Percentiles rank a stretch among this genome's conserved stretches.
These are phyloP conservation scores for Porcisia hertigi DNA, from an alignment of 208 protist genomes.

Conservation along the genomic window DNA sequence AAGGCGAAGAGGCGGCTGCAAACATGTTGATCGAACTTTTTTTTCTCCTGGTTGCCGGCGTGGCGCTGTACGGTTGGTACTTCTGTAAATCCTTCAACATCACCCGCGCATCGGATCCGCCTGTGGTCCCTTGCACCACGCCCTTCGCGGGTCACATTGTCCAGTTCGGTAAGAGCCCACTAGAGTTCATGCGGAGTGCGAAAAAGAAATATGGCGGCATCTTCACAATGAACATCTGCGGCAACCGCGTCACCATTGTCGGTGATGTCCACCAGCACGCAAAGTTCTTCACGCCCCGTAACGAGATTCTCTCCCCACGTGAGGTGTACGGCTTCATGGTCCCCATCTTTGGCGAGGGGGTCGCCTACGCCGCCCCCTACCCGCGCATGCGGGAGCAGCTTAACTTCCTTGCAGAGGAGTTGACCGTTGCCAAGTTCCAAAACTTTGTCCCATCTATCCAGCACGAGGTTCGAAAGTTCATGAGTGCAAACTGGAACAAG, in stretches of 20 bases:
- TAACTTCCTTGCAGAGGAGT: constrained; percentile 85
- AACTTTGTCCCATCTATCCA: constrained; percentile 88
- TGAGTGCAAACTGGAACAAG: constrained; percentile 75
- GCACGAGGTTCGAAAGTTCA: constrained; percentile 84
- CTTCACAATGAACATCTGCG: constrained; percentile 86
- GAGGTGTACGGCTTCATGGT: constrained; percentile 90
- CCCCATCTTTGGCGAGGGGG: constrained; percentile 85
- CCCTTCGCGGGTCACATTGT: constrained; percentile 81
- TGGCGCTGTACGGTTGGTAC: constrained; percentile 74
- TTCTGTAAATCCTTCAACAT: constrained; percentile 84
- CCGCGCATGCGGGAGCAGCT: constrained; percentile 86
- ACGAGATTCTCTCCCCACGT: constrained; percentile 79
- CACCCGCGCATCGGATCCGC: constrained; percentile 73
- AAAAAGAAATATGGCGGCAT: constrained; percentile 72
- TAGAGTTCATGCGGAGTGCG: constrained; percentile 57
- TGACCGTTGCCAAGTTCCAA: constrained; percentile 87
- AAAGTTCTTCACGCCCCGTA: constrained; percentile 84
- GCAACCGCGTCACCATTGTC: constrained; percentile 80
- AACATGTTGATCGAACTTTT: constrained; percentile 61
- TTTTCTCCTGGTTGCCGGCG: constrained; percentile 43
- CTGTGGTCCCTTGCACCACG: constrained; percentile 51
- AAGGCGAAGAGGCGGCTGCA: neutral
- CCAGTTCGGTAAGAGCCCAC: constrained; percentile 70
- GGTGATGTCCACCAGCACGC: constrained; percentile 74
- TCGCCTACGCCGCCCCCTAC: constrained; percentile 82